Conservation (phyloP, 257 asterid genomes). For the Nicotiana attenuata region DNA sequence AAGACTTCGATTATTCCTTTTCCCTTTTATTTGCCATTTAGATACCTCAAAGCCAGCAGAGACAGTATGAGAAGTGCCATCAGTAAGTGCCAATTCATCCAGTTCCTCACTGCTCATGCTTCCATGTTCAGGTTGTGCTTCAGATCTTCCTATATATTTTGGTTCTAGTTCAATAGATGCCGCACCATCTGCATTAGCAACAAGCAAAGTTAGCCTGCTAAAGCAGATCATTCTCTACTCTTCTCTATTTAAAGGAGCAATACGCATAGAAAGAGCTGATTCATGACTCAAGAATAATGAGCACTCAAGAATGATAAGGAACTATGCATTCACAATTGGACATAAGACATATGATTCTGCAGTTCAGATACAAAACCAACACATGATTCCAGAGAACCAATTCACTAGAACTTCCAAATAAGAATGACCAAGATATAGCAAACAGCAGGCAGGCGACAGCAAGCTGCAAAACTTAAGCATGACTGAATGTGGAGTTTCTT, state of each 20-base stretch:
- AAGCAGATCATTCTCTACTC: neutral
- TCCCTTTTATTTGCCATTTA: slow-evolving; percentile 80
- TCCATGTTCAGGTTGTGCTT: slow-evolving; percentile 52
- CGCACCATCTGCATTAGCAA: slow-evolving; percentile 61
- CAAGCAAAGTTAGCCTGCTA: neutral
- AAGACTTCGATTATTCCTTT: slow-evolving; percentile 63
- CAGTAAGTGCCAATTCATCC: slow-evolving; percentile 43
- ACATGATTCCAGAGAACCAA: neutral
- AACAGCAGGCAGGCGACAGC: neutral
- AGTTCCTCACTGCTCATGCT: slow-evolving; percentile 74
- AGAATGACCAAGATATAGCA: neutral
- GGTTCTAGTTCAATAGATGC: slow-evolving; percentile 81
- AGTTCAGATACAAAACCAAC: neutral
- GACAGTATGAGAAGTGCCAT: slow-evolving; percentile 43
- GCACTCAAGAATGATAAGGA: neutral
- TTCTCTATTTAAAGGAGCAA: neutral
- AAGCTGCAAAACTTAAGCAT: neutral
- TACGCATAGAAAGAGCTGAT: neutral
- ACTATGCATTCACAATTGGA: neutral
- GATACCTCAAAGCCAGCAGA: slow-evolving; percentile 47
- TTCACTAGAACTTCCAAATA: neutral
- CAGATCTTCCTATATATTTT: slow-evolving; percentile 69
- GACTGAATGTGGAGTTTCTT: neutral
- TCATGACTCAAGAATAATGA: neutral
- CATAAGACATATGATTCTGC: neutral